phyloP scores from a whole-genome alignment of 2,329 filamentous ascomycete species.

The Fusarium albidum region DNA sequence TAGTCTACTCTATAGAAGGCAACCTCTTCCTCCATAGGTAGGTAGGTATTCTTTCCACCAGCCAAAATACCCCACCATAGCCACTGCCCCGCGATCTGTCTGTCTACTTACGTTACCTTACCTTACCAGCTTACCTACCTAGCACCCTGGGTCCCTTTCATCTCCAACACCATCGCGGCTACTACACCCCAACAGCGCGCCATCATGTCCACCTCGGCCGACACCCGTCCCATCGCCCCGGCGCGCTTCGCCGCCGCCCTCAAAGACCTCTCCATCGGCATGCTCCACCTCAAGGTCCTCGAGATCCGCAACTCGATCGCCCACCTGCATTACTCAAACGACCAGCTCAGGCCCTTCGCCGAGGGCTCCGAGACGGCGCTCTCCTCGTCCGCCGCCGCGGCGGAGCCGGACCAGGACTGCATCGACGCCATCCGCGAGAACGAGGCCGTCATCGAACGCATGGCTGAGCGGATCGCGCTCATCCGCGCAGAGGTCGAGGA shows the following conservation, averaged over 20 bases:
- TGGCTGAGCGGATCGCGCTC: constrained; percentile 71
- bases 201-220: constrained; percentile 70
- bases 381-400: constrained; percentile 22
- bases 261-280: constrained; percentile 69
- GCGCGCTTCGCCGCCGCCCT: constrained; percentile 73
- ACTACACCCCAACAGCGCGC: not conserved
- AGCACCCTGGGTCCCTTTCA: not conserved
- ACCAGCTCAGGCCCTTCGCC: constrained; percentile 74
- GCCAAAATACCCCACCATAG: not conserved
- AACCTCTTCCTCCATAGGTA: constrained; percentile 31
- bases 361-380: constrained; percentile 53
- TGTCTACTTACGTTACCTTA: constrained; percentile 2
- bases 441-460: constrained; percentile 71
- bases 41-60: no score
- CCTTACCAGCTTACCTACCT: constrained; percentile 1
- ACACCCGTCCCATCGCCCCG: constrained; percentile 67
- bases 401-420: constrained; percentile 71
- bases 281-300: constrained; percentile 76
- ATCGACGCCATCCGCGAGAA: constrained; percentile 79
- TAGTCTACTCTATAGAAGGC: no score
- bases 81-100: constrained; percentile 25
- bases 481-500: constrained; percentile 71
- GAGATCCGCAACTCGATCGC: constrained; percentile 79
- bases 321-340: constrained; percentile 78
- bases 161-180: not conserved